Base-by-base conservation (phyloP, 768 basidiomycete genomes). In the Gymnopilus junonius region DNA sequence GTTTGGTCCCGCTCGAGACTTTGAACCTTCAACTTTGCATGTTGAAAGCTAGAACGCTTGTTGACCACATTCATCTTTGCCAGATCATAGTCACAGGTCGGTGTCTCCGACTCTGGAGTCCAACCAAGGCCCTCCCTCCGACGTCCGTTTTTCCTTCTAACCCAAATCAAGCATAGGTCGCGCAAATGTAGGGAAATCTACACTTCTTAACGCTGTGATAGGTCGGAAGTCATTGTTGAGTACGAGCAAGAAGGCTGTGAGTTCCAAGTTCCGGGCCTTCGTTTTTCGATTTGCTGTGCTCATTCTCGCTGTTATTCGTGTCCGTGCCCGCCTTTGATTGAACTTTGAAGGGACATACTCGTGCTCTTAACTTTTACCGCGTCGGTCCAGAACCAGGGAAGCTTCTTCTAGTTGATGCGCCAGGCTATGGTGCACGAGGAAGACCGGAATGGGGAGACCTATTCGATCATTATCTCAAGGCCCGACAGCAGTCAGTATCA, bases 151-250 rank as follows among this genome's bases (percentile, higher is more conserved):
- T 21, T 42, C 40, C 14, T 21, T 55, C 55, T 54, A 25, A 42
- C 42, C 46, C 37, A 34, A 32, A 31, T 37, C 23, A 27, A 31
- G 34, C 46, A 55, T 62, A 90, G 92, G 92, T 20, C 87, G 92
- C 62, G 91, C 92, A 2, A 93, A 93, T 69, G 87, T 81, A 23
- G 92, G 92, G 27, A 93, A 93, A 72, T 92, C 91, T 1, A 84
- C 88, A 3, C 74, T 93, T 31, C 80, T 93, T 8, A 93, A 93
- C 65, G 84, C 87, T 12, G 83, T 93, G 4, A 69, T 92, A 4
- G 85, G 85, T 2, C 77, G 88, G 34, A 87, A 73, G 56, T 76
- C 79, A 40, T 74, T 93, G 31, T 72, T 90, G 15, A 79, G 83
- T 39, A 87, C 87, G 0, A 91, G 90, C 73, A 89, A 87, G 64